Base-by-base conservation (phyloP, 106 monocot genomes). In the Allium fistulosum region DNA sequence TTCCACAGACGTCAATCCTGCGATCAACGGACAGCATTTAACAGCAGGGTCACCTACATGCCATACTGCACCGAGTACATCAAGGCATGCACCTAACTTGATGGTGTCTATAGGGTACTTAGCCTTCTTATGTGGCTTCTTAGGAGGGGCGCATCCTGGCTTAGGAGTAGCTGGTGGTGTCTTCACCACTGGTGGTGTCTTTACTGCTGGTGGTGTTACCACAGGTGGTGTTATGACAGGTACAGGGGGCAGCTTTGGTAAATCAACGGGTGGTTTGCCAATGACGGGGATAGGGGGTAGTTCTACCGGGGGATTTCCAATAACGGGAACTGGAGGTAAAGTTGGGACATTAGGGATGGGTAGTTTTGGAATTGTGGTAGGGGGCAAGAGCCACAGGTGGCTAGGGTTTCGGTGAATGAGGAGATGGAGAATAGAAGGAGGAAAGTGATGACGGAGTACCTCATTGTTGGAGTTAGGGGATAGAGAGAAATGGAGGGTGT, bases 41-140 rank as follows among this genome's bases (percentile, higher is more conserved):
- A 75, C 72, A 10, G 67, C 69, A 7, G 66, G 71, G 45, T 78
- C 78, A 1, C 82, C 78, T 45, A 82, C 26, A 11, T 82, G 78
- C 57, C n/a, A 60, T 13, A 75, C 22, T 8, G 57, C 71, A 7
- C 78, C 71, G 4, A 82, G 82, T 26, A 82, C 16, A 48, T 82
- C 82, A 3, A 82, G 66, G 58, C 82, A 82, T 0, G 82, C 62
- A 0, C 78, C 82, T 4, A 82, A 56, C 67, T 82, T 78, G 2
- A 82, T 11, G 10, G 75, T 67, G 68, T 82, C 67, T 11, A 72
- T 46, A 6, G 82, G 82, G 69, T 78, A 82, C 7, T 49, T 51
- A 6, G 13, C 17, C 3, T 18, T 5, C n/a, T 55, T 1, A 1
- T 12, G 37, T 4, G 79, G 69, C 7, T 68, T 16, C 3, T 13